Base-by-base conservation (phyloP, 2,329 filamentous ascomycete species). In the Fusarium pseudocircinatum region DNA sequence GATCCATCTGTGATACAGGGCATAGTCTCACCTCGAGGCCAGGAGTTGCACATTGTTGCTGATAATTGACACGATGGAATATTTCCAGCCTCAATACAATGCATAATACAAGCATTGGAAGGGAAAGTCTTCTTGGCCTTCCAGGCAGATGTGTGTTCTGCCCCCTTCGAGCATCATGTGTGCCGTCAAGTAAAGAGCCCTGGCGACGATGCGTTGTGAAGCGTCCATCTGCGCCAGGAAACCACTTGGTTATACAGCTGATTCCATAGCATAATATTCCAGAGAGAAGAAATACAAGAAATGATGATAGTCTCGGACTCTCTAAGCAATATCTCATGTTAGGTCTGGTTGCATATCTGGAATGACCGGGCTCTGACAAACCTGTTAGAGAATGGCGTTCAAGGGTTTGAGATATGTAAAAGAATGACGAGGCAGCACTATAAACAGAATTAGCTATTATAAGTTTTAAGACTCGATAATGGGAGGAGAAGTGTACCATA, bases 371-470 rank as follows among this genome's bases (percentile, higher is more conserved):
- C 59, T 28, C 26, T 49, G 22, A 70, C 79, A 62, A 77, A 87
- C 87, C 85, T 69, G 85, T 84, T 60, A 88, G 79, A 26, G 84
- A 85, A 73, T 88, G 86, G 43, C 83, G 82, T 64, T 87, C 83
- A 18, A 87, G 77, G 12, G 82, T 85, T 68, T 83, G 80, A 6
- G 83, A 84, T 20, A 88, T 81, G 80, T 86, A 88, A 47, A 85
- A 75, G 76, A 88, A 87, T 6, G 86, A 87, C 50, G 81, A 75
- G 20, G 86, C 75, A 68, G 85, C 84, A 75, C 87, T 88, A 32
- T 30, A 20, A 39, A 42, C 30, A n/a, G 12, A 6, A 24, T 69
- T 32, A 69, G 66, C 30, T 36, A 14, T 34, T 43, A 22, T 20
- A 10, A 13, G 12, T 28, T 4, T 32, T 24, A 7, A 32, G 36